phyloP scores from a whole-genome alignment of 352 stramenopile genomes.

The Labyrinthula sp. region DNA sequence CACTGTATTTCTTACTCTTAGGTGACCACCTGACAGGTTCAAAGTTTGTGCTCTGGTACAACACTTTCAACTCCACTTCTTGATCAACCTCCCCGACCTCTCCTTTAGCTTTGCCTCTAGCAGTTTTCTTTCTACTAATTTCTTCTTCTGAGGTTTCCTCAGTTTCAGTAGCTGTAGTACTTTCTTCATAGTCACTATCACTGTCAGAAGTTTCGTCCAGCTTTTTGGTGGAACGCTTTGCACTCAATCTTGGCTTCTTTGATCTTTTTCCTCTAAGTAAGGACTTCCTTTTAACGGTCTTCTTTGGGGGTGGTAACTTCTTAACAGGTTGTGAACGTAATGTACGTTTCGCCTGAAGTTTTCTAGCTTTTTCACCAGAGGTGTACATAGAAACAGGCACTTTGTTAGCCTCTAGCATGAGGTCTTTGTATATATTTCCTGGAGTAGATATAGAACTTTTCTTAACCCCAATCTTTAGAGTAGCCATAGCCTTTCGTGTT shows the following conservation, averaged over 20 bases:
- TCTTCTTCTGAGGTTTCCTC: conserved; percentile 33
- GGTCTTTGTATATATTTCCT: conserved; percentile 25
- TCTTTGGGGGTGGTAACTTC: no score
- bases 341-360: no score
- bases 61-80: conserved; percentile 33
- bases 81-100: conserved; percentile 34
- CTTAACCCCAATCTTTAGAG: conserved; percentile 13
- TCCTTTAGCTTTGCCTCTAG: no score
- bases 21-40: no score
- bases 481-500: conserved; percentile 20
- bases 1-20: no score
- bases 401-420: conserved; percentile 23
- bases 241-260: not conserved
- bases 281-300: not conserved
- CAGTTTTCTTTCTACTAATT: conserved; percentile 9
- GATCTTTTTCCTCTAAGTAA: conserved; percentile 3
- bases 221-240: no score
- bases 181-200: no score
- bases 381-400: conserved; percentile 1
- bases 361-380: not conserved
- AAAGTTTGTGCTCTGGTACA: no score
- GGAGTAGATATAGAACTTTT: conserved; percentile 12
- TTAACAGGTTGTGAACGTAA: no score
- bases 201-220: no score
- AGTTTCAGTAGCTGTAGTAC: no score